These are phyloP conservation scores for Metschnikowia gruessii DNA, from an alignment of 805 yeast genomes.

Conservation along the genomic window DNA sequence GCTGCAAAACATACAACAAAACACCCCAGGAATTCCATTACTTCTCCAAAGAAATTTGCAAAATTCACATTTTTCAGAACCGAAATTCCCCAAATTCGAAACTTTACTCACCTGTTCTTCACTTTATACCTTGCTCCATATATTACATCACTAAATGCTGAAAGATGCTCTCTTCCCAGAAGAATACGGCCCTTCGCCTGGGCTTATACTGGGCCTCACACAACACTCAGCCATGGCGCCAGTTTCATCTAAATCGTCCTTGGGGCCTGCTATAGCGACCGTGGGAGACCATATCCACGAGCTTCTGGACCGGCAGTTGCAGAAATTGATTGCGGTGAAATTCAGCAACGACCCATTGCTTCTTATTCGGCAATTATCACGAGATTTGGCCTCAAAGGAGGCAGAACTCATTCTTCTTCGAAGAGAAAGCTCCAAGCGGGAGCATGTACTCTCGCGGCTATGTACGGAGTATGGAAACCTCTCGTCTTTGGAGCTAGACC, in stretches of 20 bases:
- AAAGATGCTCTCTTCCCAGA: constrained; percentile 4
- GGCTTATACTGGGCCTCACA: neutral
- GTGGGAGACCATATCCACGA: constrained; percentile 23
- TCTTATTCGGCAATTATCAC: constrained; percentile 46
- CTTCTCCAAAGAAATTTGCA: no score
- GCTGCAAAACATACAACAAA: no score
- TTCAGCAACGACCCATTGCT: constrained; percentile 26
- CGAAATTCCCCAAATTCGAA: no score
- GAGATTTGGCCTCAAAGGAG: constrained; percentile 48
- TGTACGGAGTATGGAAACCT: constrained; percentile 37
- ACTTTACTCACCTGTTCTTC: no score
- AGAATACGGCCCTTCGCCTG: neutral
- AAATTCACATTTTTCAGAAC: no score
- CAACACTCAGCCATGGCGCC: neutral
- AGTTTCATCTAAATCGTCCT: neutral
- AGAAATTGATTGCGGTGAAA: constrained; percentile 23
- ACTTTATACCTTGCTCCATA: no score
- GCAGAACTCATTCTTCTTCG: constrained; percentile 42
- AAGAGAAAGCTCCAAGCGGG: constrained; percentile 30
- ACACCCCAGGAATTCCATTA: no score
- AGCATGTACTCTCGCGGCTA: constrained; percentile 32
- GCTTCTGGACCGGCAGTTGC: constrained; percentile 22
- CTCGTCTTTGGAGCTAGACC: constrained; percentile 35
- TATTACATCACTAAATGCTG: neutral
- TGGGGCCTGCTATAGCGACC: neutral